Evolutionary conservation across 805 yeast genomes (phyloP).

Genomic region (Candida ulmi): DNA sequence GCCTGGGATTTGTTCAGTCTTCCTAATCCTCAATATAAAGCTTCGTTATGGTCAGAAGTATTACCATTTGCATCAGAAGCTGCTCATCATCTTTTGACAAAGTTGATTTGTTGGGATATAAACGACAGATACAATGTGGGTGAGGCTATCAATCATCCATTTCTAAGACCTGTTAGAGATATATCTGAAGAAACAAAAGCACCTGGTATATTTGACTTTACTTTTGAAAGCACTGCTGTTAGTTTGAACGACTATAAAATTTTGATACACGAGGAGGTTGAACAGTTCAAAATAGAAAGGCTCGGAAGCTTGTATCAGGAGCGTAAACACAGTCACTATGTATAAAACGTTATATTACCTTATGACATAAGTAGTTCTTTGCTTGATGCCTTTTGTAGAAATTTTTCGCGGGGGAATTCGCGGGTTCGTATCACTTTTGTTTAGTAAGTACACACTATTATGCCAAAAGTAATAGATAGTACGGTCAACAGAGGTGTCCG

Average conservation of each 20-base stretch:
- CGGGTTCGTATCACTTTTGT: too few species aligned
- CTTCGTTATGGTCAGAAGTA: slow-evolving; percentile 43
- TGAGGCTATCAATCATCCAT: slow-evolving; percentile 53
- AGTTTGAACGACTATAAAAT: slow-evolving; percentile 41
- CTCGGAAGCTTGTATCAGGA: slow-evolving; percentile 7
- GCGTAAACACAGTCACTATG: neutral
- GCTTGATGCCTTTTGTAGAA: too few species aligned
- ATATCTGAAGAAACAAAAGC: slow-evolving; percentile 51
- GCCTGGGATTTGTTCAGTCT: slow-evolving; percentile 42
- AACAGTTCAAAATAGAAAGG: slow-evolving; percentile 36
- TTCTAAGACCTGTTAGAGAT: slow-evolving; percentile 48
- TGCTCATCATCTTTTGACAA: slow-evolving; percentile 48
- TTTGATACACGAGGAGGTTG: slow-evolving; percentile 48
- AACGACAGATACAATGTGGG: slow-evolving; percentile 47
- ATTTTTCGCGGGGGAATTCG: too few species aligned
- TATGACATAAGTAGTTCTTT: too few species aligned
- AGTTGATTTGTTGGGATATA: slow-evolving; percentile 62
- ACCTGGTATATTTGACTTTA: slow-evolving; percentile 50
- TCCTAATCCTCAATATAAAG: slow-evolving; percentile 36
- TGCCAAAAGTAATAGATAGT: too few species aligned
- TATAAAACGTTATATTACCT: too few species aligned
- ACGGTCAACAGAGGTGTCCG: too few species aligned
- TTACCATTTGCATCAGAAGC: slow-evolving; percentile 56
- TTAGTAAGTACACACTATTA: too few species aligned
- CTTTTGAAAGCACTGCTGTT: slow-evolving; percentile 47